These are phyloP conservation scores for Odontarrhena argentea DNA, from an alignment of 345 rosid species.

Conservation along the genomic window DNA sequence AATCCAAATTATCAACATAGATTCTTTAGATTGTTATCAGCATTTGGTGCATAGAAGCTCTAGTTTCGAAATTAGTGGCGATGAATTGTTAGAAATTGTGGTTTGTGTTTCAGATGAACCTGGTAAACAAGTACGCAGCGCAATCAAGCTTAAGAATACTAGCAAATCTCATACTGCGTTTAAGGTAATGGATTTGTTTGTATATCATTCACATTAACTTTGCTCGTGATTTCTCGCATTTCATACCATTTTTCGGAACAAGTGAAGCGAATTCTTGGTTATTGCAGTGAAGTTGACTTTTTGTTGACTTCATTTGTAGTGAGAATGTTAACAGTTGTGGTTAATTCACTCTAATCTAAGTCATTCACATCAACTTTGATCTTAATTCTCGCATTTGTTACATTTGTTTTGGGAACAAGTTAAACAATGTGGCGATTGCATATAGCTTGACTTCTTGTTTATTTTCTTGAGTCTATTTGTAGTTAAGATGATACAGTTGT, in stretches of 20 bases:
- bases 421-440: background rate
- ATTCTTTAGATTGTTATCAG: conserved; percentile 3
- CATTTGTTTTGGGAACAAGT: background rate
- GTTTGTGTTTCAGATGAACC: conserved; percentile 66
- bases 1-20: conserved; percentile 16
- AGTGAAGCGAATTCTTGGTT: too few relatives aligned
- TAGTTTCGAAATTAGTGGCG: background rate
- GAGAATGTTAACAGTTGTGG: too few relatives aligned
- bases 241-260: too few relatives aligned
- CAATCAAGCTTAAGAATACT: conserved; percentile 77
- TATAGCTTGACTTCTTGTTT: conserved; percentile 6
- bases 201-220: background rate
- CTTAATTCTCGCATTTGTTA: background rate
- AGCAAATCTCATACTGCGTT: conserved; percentile 93
- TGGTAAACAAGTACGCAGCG: conserved; percentile 90
- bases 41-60: background rate
- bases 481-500: background rate
- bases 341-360: too few relatives aligned
- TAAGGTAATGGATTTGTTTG: conserved; percentile 55
- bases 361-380: background rate
- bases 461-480: background rate
- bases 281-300: too few relatives aligned
- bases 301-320: too few relatives aligned
- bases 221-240: too few relatives aligned
- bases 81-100: background rate